Conservation (phyloP, 2,329 filamentous ascomycete genomes). For the Epichloe typhina region DNA sequence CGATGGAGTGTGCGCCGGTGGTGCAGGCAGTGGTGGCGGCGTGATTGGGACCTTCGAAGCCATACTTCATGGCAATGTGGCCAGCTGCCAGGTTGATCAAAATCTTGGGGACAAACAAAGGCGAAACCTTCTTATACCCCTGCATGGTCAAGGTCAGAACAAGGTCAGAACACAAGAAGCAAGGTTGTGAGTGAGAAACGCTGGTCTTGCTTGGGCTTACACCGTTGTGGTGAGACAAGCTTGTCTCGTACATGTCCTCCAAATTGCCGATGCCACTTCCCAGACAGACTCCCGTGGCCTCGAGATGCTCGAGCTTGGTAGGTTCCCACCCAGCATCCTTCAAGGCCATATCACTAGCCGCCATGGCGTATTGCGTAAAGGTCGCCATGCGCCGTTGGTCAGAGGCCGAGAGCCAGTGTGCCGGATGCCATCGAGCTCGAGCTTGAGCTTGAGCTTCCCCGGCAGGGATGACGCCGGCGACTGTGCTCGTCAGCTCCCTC, state of each 20-base stretch:
- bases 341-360: conserved; percentile 75
- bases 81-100: conserved; percentile 92
- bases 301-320: conserved; percentile 44
- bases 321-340: conserved; percentile 69
- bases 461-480: conserved; percentile 69
- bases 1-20: conserved; percentile 87
- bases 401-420: conserved; percentile 38
- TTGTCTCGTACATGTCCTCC: conserved; percentile 78
- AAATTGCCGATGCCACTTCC: conserved; percentile 94
- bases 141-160: conserved; percentile 20
- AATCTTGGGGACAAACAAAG: conserved; percentile 82
- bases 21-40: conserved; percentile 90
- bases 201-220: conserved; percentile 31
- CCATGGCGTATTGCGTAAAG: conserved; percentile 86
- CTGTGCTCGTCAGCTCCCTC: conserved; percentile 63
- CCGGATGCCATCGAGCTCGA: conserved; percentile 31
- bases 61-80: conserved; percentile 85
- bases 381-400: conserved; percentile 70
- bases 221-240: conserved; percentile 58
- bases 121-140: conserved; percentile 89
- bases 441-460: conserved; percentile 22
- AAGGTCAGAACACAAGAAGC: no score
- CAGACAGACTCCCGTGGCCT: conserved; percentile 78
- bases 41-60: conserved; percentile 84
- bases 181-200: no score